Base-by-base conservation (phyloP, 306 rosid species). In the Lupinus albus region DNA sequence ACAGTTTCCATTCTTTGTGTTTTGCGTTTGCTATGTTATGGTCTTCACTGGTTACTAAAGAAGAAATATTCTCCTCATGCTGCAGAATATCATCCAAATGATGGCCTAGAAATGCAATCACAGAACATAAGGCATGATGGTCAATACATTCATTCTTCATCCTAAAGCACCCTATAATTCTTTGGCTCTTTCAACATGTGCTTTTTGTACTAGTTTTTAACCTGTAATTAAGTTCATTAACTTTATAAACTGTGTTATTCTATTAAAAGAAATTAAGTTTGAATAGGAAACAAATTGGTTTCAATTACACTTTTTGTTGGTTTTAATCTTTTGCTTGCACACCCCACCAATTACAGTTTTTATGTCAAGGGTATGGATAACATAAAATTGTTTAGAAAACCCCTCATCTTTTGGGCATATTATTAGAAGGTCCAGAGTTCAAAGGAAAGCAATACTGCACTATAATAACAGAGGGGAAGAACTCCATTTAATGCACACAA, bases 21-120 rank as follows among this genome's bases (percentile, higher is more conserved):
- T 25, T 25, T 25, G 30, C 30, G 30, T 25, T 25, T 25, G 30
- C 30, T 25, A 25, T 81, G 82, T 58, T 77, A 17, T 60, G 63
- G n/a, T 18, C 28, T 81, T 51, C 11, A 1, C 21, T 46, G 77
- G n/a, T 63, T 73, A 13, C 67, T 77, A 5, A 76, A 39, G 49
- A 62, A 36, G 36, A 55, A 61, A 59, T 30, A 59, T 45, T 50
- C 78, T 60, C 45, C 39, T 12, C 46, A 4, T 35, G 47, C 4
- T 67, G 7, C 0, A 45, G 36, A 1, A 61, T 56, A 1, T 25
- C 30, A 21, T 59, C 76, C 78, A 67, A 20, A 46, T 59, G 49
- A 2, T 14, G 63, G 10, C 70, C 56, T 39, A 61, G 65, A 80
- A 72, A 41, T 67, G 55, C 78, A 72, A 5, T 32, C 42, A 38